Percentiles rank a stretch among this genome's conserved stretches.
phyloP scores from a whole-genome alignment of 202 grass and related monocot species.

The Eragrostis tef region DNA sequence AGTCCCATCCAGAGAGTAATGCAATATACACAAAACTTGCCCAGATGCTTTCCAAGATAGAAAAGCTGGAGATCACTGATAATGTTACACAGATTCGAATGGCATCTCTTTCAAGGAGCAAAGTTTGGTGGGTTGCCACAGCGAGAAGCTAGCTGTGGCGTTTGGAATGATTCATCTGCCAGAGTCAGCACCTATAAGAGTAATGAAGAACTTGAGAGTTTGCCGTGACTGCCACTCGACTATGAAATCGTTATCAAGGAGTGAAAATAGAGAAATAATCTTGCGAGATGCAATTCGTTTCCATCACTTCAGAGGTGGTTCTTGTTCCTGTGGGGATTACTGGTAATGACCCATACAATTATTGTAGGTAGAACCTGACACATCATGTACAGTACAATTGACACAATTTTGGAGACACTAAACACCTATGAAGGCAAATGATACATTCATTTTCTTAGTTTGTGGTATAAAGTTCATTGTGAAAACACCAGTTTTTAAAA shows the following conservation, averaged over 20 bases:
- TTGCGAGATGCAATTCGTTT: constrained; percentile 67
- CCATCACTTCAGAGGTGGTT: constrained; percentile 66
- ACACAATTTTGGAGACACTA: not conserved
- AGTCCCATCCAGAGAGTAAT: constrained; percentile 58
- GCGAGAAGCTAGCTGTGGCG: constrained; percentile 68
- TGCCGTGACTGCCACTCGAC: constrained; percentile 61
- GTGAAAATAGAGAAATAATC: constrained; percentile 57
- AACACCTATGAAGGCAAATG: not conserved
- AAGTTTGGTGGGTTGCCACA: constrained; percentile 60
- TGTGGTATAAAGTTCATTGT: not conserved
- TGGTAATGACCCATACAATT: constrained; percentile 50
- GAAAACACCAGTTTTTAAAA: not conserved
- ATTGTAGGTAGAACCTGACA: not conserved
- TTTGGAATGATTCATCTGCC: constrained; percentile 66
- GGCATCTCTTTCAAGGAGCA: constrained; percentile 12
- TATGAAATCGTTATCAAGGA: constrained; percentile 65
- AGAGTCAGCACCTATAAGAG: constrained; percentile 53
- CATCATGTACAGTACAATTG: not conserved
- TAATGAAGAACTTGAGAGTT: constrained; percentile 79
- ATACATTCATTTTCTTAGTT: not conserved
- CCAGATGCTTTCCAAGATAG: constrained; percentile 64
- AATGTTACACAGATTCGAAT: constrained; percentile 19
- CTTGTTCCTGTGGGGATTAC: constrained; percentile 69
- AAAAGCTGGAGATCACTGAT: constrained; percentile 26
- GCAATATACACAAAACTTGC: constrained; percentile 58